Evolutionary conservation across 164 flowering plant genomes (phyloP).

Genomic region (Paratinospora sagittata): DNA sequence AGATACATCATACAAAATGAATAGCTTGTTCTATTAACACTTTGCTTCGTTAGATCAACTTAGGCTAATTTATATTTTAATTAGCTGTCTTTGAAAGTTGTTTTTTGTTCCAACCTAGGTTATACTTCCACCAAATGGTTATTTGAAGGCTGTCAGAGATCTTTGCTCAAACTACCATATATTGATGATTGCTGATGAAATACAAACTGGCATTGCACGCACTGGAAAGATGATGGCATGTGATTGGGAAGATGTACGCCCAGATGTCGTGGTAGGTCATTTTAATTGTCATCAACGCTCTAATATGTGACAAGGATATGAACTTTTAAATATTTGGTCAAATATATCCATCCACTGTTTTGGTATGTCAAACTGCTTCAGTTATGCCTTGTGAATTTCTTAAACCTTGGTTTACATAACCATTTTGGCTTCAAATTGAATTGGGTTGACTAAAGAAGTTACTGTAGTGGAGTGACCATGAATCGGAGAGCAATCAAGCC

Average conservation of each 20-base stretch:
- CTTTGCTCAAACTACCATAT: conserved; percentile 80
- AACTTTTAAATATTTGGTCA: too few relatives aligned
- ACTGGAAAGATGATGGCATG: conserved; percentile 91
- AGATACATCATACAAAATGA: not conserved
- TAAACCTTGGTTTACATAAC: too few relatives aligned
- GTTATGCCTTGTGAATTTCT: too few relatives aligned
- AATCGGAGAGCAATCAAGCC: too few relatives aligned
- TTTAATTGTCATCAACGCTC: not conserved
- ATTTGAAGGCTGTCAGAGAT: conserved; percentile 74
- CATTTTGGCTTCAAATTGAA: too few relatives aligned
- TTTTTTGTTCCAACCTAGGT: conserved; percentile 40
- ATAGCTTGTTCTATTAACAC: not conserved
- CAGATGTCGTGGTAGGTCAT: conserved; percentile 81
- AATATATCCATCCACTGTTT: too few relatives aligned
- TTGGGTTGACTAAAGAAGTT: too few relatives aligned
- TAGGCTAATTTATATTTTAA: not conserved
- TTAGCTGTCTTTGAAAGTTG: not conserved
- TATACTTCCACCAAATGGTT: conserved; percentile 85
- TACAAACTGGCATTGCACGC: conserved; percentile 90
- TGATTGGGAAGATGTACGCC: conserved; percentile 92
- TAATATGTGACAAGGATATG: not conserved
- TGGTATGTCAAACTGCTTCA: not conserved
- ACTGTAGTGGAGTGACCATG: too few relatives aligned
- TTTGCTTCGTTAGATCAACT: not conserved
- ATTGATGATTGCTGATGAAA: conserved; percentile 96